These are phyloP conservation scores for Effrenium voratum DNA, from an alignment of 73 alveolate species.

Conservation along the genomic window DNA sequence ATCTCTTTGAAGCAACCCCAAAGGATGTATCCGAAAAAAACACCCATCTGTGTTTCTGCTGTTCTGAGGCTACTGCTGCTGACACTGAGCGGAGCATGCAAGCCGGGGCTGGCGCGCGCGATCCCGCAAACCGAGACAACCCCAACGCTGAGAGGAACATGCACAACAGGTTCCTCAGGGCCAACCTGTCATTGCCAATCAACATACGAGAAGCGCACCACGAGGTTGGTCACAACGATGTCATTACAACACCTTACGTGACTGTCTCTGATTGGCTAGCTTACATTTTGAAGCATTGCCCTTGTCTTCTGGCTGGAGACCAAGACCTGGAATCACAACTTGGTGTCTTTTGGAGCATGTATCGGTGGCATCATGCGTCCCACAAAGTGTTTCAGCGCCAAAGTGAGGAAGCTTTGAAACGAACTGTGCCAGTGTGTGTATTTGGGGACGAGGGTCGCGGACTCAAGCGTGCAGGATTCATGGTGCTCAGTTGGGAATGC, in stretches of 20 bases:
- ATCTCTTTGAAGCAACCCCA: too few species aligned
- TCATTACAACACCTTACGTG: neutral
- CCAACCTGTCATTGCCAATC: neutral
- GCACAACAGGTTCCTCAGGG: neutral
- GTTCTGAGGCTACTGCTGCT: conserved; percentile 19
- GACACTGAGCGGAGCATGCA: conserved; percentile 11
- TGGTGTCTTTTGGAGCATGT: neutral
- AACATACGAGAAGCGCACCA: neutral
- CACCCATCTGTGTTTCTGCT: too few species aligned
- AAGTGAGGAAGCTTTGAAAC: neutral
- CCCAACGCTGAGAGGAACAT: conserved; percentile 17
- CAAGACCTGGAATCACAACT: neutral
- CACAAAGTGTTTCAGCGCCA: neutral
- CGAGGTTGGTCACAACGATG: neutral
- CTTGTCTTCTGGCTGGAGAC: neutral
- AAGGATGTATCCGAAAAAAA: too few species aligned
- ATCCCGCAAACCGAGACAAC: neutral
- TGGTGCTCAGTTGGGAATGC: neutral
- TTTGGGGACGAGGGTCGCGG: conserved; percentile 51
- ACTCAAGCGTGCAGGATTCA: neutral
- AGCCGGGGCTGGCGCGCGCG: too few species aligned
- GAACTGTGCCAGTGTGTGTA: neutral
- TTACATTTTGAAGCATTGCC: neutral
- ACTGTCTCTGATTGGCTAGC: conserved; percentile 10
- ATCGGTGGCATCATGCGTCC: neutral